Evolutionary conservation across 495 filamentous ascomycete species (phyloP), one percentile per base, ranked within the genome.

Genomic region (Podospora sp.): DNA sequence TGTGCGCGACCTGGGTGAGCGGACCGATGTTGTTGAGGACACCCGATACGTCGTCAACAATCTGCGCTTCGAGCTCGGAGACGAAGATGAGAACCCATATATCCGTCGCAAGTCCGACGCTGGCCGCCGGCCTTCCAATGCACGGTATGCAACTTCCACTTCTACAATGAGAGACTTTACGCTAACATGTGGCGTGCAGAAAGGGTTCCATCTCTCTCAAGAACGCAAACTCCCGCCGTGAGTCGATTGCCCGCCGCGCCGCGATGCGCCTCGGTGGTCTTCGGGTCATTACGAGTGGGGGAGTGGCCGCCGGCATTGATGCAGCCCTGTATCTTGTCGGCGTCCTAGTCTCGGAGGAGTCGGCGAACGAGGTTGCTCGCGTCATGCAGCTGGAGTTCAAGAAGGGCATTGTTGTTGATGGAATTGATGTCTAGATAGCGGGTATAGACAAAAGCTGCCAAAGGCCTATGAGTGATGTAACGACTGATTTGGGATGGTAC

Each of bases 41-140:
- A 88, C 90, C 73, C 84, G 91, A 70, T 93, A 92, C 69, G 86
- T 93, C 9, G 90, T 93, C 72, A 92, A 92, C 79, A 92, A 92
- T 75, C 83, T 90, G 53, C 87, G 89, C 62, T 92, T 91, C 75
- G 89, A 92, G 65, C 81, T 91, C 46, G 89, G 88, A 63, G 87
- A 90, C 68, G 86, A 90, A 72, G 88, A 90, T 49, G 88, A 90
- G 77, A 91, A 90, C 76, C 89, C 89, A 14, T 92, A 90, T 74
- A 86, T 91, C 69, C 82, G 89, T 49, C 84, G 82, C 78, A 90
- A 89, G 85, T 81, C 81, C 58, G 84, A 88, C 50, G 86, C 84
- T 68, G 84, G 80, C 46, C 76, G 86, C 49, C 83, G 86, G 62
- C 84, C 87, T n/a, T 85, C 85, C 21, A 86, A 82, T 71, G 88